A percentile compares a stretch with the other conserved stretches of the same genome.
phyloP scores from a whole-genome alignment of 2,329 filamentous ascomycete genomes.

The Knufia petricola region DNA sequence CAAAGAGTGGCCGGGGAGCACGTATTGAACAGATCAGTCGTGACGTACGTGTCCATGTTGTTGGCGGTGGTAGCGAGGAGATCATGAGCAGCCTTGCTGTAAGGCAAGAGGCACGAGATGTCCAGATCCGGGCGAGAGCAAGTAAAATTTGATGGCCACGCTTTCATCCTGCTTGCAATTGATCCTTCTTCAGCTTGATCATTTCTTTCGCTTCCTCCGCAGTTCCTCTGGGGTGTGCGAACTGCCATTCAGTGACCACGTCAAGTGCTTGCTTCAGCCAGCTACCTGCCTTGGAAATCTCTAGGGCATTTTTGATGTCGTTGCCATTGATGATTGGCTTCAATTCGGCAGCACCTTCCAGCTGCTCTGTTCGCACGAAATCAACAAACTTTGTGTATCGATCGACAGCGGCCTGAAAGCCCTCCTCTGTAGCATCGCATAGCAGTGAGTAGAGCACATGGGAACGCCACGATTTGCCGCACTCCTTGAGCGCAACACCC shows the following conservation, averaged over 20 bases:
- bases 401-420: slow-evolving; percentile 15
- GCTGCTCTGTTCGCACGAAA: slow-evolving; percentile 40
- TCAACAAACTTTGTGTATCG: slow-evolving; percentile 45
- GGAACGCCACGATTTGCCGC: slow-evolving; percentile 19
- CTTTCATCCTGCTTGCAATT: slow-evolving; percentile 32
- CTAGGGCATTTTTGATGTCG: slow-evolving; percentile 57
- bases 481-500: slow-evolving; percentile 20
- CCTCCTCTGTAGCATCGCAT: slow-evolving; percentile 14
- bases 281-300: slow-evolving; percentile 58
- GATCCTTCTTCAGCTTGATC: slow-evolving; percentile 46
- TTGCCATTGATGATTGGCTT: slow-evolving; percentile 65
- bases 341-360: slow-evolving; percentile 42
- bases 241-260: slow-evolving; percentile 76
- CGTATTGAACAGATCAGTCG: slow-evolving; percentile 57
- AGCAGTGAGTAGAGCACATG: slow-evolving; percentile 20
- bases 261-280: slow-evolving; percentile 79
- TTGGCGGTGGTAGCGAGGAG: slow-evolving; percentile 63
- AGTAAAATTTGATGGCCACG: slow-evolving; percentile 16
- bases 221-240: slow-evolving; percentile 58
- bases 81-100: slow-evolving; percentile 62
- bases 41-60: slow-evolving; percentile 53
- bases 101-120: slow-evolving; percentile 62
- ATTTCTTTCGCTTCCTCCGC: slow-evolving; percentile 27
- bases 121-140: slow-evolving; percentile 24
- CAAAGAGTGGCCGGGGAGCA: slow-evolving; percentile 59